Conservation (phyloP, 805 yeast genomes). For the Maudiozyma saulgeensis region DNA sequence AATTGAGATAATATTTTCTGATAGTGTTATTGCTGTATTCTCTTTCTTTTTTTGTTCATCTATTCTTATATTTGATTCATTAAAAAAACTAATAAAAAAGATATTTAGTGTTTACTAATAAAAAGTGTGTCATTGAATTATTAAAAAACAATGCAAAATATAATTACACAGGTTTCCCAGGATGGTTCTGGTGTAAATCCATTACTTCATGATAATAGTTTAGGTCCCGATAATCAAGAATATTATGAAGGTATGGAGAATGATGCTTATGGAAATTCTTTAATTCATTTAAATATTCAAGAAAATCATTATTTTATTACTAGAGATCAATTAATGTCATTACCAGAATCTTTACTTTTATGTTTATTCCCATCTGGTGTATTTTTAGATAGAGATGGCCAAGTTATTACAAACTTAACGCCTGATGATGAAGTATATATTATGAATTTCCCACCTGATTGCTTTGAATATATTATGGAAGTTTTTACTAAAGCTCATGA, state of each 20-base stretch:
- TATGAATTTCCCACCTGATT: slow-evolving; percentile 68
- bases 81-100: no score
- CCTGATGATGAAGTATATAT: slow-evolving; percentile 75
- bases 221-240: neutral
- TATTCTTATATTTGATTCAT: no score
- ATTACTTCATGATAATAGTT: slow-evolving; percentile 1
- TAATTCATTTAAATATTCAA: slow-evolving; percentile 68
- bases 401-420: slow-evolving; percentile 66
- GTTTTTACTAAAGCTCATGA: slow-evolving; percentile 61
- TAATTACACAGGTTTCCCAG: slow-evolving; percentile 65
- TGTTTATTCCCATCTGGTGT: slow-evolving; percentile 89
- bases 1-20: no score
- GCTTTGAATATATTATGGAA: slow-evolving; percentile 75
- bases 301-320: slow-evolving; percentile 68
- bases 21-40: no score
- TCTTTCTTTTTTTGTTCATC: no score
- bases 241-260: slow-evolving; percentile 14
- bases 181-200: slow-evolving; percentile 19
- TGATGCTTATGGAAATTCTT: slow-evolving; percentile 39
- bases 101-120: no score
- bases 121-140: no score
- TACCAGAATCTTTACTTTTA: slow-evolving; percentile 82
- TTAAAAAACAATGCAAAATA: slow-evolving; percentile 22
- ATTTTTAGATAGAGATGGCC: slow-evolving; percentile 66
- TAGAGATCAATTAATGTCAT: slow-evolving; percentile 78